A percentile compares a stretch with the other conserved stretches of the same genome.
Conservation (phyloP, 2,329 filamentous ascomycete species). For the Monilinia laxa region DNA sequence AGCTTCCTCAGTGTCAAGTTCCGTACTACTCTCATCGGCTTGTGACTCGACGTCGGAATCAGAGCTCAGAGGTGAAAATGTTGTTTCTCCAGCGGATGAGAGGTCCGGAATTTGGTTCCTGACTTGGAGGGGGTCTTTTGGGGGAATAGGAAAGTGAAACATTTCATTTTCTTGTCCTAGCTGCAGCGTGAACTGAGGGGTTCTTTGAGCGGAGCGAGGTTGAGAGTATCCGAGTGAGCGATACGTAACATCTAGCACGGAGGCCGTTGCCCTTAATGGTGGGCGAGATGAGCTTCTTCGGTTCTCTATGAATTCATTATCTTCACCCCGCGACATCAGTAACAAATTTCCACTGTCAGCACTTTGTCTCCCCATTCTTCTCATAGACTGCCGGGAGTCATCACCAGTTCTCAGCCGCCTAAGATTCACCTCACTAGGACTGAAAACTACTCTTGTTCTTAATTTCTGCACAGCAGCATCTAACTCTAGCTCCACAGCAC, state of each 20-base stretch:
- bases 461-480: conserved; percentile 71
- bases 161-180: conserved; percentile 22
- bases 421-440: conserved; percentile 39
- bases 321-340: conserved; percentile 17
- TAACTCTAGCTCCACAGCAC: conserved; percentile 83
- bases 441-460: conserved; percentile 57
- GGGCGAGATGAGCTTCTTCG: conserved; percentile 30
- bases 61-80: conserved; percentile 33
- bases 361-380: conserved; percentile 29
- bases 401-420: conserved; percentile 34
- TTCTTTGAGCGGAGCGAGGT: conserved; percentile 27
- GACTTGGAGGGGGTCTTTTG: conserved; percentile 24
- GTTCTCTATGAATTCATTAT: conserved; percentile 24
- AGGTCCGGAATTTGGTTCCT: conserved; percentile 30
- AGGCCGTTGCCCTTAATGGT: conserved; percentile 29
- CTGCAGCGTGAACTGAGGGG: conserved; percentile 27
- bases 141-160: conserved; percentile 25
- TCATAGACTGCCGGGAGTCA: conserved; percentile 22
- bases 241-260: conserved; percentile 28
- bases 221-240: conserved; percentile 20
- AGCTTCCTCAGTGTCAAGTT: conserved; percentile 26
- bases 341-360: conserved; percentile 31
- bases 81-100: conserved; percentile 38
- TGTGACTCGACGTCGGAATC: conserved; percentile 38
- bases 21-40: conserved; percentile 38